Evolutionary conservation across 768 basidiomycete species (phyloP).

Genomic region (Serpula lacrymans): DNA sequence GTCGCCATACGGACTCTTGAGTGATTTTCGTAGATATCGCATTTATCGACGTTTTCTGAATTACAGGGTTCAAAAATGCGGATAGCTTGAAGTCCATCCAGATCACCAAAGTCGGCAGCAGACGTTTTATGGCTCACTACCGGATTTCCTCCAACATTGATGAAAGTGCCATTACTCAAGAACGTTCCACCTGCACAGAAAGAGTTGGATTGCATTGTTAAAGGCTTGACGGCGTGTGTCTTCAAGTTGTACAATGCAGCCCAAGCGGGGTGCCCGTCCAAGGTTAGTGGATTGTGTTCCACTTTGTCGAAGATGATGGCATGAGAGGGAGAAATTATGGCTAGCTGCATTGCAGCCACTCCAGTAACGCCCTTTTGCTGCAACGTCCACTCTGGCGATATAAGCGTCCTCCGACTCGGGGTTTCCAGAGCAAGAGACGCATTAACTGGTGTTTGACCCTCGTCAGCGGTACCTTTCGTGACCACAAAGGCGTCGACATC

Average conservation of each 20-base stretch:
- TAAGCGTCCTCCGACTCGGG: neutral
- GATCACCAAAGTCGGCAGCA: constrained; percentile 72
- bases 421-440: neutral
- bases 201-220: constrained; percentile 72
- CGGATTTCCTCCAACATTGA: constrained; percentile 82
- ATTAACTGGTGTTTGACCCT: neutral
- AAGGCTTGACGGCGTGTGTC: constrained; percentile 57
- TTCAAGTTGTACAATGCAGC: constrained; percentile 68
- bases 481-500: constrained; percentile 71
- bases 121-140: constrained; percentile 62
- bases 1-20: constrained; percentile 65
- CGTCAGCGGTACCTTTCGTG: constrained; percentile 35
- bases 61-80: constrained; percentile 71
- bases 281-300: constrained; percentile 75
- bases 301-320: constrained; percentile 81
- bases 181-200: constrained; percentile 86
- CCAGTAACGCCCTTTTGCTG: constrained; percentile 68
- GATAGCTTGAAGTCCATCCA: constrained; percentile 69
- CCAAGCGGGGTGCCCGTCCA: constrained; percentile 80
- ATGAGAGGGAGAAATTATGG: constrained; percentile 63
- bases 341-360: constrained; percentile 76
- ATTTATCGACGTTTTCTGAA: constrained; percentile 41
- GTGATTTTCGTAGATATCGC: constrained; percentile 66
- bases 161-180: constrained; percentile 69
- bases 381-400: constrained; percentile 47